A percentile compares a stretch with the other conserved stretches of the same genome.
phyloP scores from a whole-genome alignment of 2,329 filamentous ascomycete species.

The Clonostachys chloroleuca region DNA sequence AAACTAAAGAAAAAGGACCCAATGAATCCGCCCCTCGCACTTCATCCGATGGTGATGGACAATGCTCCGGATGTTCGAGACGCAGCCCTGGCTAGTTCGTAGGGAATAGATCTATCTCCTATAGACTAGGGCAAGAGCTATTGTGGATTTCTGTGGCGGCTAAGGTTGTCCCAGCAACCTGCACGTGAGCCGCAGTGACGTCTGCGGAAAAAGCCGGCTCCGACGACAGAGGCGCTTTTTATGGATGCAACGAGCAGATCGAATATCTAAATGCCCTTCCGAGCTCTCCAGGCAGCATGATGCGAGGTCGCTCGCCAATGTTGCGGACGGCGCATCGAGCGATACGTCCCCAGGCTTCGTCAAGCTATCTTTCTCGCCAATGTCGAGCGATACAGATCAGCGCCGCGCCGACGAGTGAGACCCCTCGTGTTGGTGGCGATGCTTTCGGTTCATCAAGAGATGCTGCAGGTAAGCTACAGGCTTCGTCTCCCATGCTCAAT shows the following conservation, averaged over 20 bases:
- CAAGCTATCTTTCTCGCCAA: constrained; percentile 43
- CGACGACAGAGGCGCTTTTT: no score
- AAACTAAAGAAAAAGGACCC: background rate
- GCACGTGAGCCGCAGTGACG: no score
- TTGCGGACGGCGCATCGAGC: constrained; percentile 24
- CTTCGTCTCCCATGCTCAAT: background rate
- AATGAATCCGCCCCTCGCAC: background rate
- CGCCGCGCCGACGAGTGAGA: constrained; percentile 53
- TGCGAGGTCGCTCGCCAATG: constrained; percentile 38
- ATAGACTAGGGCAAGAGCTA: no score
- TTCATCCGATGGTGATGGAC: background rate
- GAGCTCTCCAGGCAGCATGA: constrained; percentile 14
- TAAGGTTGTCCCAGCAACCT: no score
- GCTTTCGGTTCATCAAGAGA: constrained; percentile 50
- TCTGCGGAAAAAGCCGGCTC: no score
- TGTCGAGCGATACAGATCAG: constrained; percentile 61
- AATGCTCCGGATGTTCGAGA: no score
- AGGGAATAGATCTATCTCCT: no score
- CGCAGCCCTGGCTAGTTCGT: background rate
- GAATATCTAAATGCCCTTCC: background rate
- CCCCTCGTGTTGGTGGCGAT: constrained; percentile 44
- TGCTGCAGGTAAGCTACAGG: constrained; percentile 37
- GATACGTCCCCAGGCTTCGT: constrained; percentile 11
- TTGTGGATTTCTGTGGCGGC: no score
- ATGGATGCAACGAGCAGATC: no score